A percentile compares a stretch with the other conserved stretches of the same genome.
Conservation (phyloP, 2,329 filamentous ascomycete species). For the Byssoonygena ceratinophila region DNA sequence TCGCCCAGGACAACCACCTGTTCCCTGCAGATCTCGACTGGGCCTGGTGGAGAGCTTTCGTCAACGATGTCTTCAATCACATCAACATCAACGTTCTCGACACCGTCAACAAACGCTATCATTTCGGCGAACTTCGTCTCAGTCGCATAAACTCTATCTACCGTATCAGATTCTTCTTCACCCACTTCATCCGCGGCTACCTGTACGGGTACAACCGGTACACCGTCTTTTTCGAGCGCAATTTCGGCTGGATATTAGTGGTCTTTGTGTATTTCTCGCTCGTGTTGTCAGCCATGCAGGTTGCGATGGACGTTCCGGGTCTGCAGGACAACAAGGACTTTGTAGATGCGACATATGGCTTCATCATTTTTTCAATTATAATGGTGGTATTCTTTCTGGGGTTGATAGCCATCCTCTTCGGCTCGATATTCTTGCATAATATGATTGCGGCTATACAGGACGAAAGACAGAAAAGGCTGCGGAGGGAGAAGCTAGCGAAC, state of each 20-base stretch:
- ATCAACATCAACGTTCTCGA: slow-evolving; percentile 24
- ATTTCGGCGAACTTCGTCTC: slow-evolving; percentile 38
- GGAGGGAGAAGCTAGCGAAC: slow-evolving; percentile 6
- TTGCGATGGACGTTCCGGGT: slow-evolving; percentile 19
- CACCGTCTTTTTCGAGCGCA: slow-evolving; percentile 34
- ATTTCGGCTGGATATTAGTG: slow-evolving; percentile 35
- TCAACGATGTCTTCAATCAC: slow-evolving; percentile 24
- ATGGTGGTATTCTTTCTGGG: slow-evolving; percentile 11
- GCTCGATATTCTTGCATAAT: slow-evolving; percentile 14
- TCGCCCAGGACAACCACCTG: slow-evolving; percentile 26
- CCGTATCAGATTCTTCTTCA: slow-evolving; percentile 24
- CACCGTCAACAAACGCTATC: slow-evolving; percentile 32
- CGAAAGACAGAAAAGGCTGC: slow-evolving; percentile 10
- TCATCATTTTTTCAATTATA: slow-evolving; percentile 16
- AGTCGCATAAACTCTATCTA: slow-evolving; percentile 38
- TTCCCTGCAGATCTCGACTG: slow-evolving; percentile 30
- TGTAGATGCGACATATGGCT: slow-evolving; percentile 13
- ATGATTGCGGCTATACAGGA: slow-evolving; percentile 13
- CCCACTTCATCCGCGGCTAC: slow-evolving; percentile 23
- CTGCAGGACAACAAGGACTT: slow-evolving; percentile 12
- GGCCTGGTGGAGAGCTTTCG: slow-evolving; percentile 31
- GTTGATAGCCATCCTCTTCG: slow-evolving; percentile 10
- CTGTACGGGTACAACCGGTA: slow-evolving; percentile 30
- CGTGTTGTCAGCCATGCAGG: slow-evolving; percentile 43
- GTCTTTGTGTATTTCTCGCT: slow-evolving; percentile 37